Evolutionary conservation across 208 protist species (phyloP).

Genomic region (Crithidia thermophila): DNA sequence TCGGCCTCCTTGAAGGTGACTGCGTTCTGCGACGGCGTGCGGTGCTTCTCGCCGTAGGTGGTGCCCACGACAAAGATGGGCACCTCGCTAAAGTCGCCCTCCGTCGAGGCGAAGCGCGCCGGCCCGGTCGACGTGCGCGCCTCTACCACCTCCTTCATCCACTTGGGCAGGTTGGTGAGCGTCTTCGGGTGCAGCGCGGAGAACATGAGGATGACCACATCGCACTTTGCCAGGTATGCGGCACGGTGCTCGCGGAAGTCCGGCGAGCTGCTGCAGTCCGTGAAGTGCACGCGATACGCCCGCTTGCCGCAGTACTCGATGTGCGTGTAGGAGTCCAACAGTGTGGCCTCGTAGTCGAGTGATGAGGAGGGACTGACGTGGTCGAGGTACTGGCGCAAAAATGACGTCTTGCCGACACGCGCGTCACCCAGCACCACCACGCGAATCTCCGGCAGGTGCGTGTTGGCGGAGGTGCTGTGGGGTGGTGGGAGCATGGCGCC

Average conservation of each 20-base stretch:
- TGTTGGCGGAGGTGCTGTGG: constrained; percentile 2
- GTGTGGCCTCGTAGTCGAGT: constrained; percentile 36
- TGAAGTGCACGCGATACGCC: constrained; percentile 45
- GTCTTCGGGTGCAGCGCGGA: constrained; percentile 47
- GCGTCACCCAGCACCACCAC: constrained; percentile 54
- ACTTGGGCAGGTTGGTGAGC: constrained; percentile 33
- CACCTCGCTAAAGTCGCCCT: constrained; percentile 31
- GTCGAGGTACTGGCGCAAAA: constrained; percentile 59
- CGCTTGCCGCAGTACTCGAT: constrained; percentile 35
- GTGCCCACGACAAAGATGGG: constrained; percentile 70
- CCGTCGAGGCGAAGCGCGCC: constrained; percentile 13
- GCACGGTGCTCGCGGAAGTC: constrained; percentile 54
- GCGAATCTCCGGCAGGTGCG: constrained; percentile 20
- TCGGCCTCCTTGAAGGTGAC: constrained; percentile 14
- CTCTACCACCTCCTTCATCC: constrained; percentile 41
- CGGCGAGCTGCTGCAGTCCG: constrained; percentile 53
- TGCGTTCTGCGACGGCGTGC: constrained; percentile 17
- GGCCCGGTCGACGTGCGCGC: constrained; percentile 24
- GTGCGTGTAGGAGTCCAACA: constrained; percentile 55
- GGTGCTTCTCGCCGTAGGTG: constrained; percentile 26
- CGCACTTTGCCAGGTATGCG: constrained; percentile 54
- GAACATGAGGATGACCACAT: constrained; percentile 71
- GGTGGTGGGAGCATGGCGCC: background rate
- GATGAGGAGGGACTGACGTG: constrained; percentile 24
- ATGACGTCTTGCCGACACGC: constrained; percentile 54